A percentile compares a stretch with the other conserved stretches of the same genome.
Evolutionary conservation across 805 yeast species (phyloP).

Genomic region (Diddensiella caesifluorescens): DNA sequence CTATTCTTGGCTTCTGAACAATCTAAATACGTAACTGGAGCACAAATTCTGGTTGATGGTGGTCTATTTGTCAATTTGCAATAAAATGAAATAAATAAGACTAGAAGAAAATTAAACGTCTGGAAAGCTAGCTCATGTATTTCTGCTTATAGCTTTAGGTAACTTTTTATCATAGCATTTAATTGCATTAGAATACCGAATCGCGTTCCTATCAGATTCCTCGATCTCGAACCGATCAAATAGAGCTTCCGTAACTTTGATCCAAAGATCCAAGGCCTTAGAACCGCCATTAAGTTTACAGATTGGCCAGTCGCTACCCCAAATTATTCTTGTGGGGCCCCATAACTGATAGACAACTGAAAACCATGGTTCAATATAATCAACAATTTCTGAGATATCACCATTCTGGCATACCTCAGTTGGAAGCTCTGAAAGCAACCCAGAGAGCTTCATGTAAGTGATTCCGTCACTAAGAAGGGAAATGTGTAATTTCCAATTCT

Average conservation of each 20-base stretch:
- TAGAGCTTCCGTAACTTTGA: not conserved
- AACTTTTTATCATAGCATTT: constrained; percentile 5
- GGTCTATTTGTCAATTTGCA: constrained; percentile 55
- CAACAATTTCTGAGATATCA: not conserved
- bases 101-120: no score
- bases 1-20: constrained; percentile 70
- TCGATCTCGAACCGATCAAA: constrained; percentile 2
- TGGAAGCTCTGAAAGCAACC: constrained; percentile 38
- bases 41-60: constrained; percentile 75
- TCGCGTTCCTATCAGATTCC: not conserved
- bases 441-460: constrained; percentile 38
- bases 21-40: constrained; percentile 74
- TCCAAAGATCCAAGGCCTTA: constrained; percentile 22
- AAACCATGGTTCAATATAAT: constrained; percentile 15
- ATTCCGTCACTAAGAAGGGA: not conserved
- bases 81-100: no score
- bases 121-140: no score
- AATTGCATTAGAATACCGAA: constrained; percentile 8
- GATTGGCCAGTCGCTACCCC: constrained; percentile 46
- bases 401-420: not conserved
- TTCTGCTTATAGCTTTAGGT: no score
- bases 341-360: constrained; percentile 28
- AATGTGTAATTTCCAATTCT: constrained; percentile 14
- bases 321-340: constrained; percentile 34
- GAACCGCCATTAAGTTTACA: constrained; percentile 26